phyloP scores from a whole-genome alignment of 805 yeast genomes.

The Priceomyces castillae region DNA sequence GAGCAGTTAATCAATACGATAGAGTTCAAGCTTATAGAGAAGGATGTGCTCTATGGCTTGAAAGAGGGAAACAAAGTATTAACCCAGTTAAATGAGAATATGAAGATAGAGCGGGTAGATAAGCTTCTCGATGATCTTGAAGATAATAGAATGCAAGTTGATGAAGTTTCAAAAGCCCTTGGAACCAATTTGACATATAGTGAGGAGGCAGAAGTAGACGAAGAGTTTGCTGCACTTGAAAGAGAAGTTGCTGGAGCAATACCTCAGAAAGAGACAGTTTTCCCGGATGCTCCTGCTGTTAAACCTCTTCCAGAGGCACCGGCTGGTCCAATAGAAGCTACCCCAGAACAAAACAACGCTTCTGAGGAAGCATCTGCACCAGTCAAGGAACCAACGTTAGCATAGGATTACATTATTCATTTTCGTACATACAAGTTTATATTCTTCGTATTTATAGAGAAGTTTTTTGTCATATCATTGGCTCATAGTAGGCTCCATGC shows the following conservation, averaged over 20 bases:
- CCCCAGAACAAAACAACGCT: neutral
- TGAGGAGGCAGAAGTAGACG: conserved; percentile 64
- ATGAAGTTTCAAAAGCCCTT: conserved; percentile 61
- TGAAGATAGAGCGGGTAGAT: conserved; percentile 77
- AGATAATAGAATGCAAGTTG: conserved; percentile 77
- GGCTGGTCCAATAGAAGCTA: conserved; percentile 5
- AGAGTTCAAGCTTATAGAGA: conserved; percentile 86
- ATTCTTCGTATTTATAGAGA: neutral
- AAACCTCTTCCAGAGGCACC: conserved; percentile 30
- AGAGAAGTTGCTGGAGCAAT: conserved; percentile 34
- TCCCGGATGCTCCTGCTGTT: conserved; percentile 18
- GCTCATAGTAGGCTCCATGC: too few relatives aligned
- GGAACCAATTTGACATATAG: conserved; percentile 40
- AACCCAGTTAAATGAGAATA: conserved; percentile 71
- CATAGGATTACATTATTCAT: neutral
- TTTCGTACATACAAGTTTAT: neutral
- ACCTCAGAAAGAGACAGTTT: neutral
- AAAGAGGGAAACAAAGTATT: conserved; percentile 78
- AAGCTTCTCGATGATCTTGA: conserved; percentile 78
- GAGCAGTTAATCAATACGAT: conserved; percentile 77
- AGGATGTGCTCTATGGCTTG: conserved; percentile 77
- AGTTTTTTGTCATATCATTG: too few relatives aligned
- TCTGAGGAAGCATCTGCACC: neutral
- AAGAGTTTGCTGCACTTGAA: conserved; percentile 54
- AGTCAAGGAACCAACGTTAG: conserved; percentile 2